phyloP scores from a whole-genome alignment of 768 basidiomycete species.

The Termitomyces sp. region DNA sequence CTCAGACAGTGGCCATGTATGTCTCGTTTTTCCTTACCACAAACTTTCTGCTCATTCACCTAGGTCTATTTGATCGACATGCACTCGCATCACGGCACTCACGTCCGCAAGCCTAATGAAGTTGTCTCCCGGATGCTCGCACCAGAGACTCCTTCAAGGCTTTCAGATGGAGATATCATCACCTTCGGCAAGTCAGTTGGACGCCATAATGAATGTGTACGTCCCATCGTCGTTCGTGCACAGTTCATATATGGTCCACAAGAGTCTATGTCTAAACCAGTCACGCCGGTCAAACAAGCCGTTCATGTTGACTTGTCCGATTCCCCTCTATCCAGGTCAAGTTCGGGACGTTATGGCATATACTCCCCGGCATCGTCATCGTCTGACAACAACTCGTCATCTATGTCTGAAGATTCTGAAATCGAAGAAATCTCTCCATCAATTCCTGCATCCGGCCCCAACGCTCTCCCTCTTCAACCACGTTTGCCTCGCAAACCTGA shows the following conservation, averaged over 20 bases:
- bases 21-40: slow-evolving; percentile 15
- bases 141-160: slow-evolving; percentile 49
- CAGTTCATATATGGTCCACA: slow-evolving; percentile 38
- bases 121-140: slow-evolving; percentile 40
- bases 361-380: slow-evolving; percentile 38
- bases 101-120: slow-evolving; percentile 53
- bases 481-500: slow-evolving; percentile 9
- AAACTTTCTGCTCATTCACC: slow-evolving; percentile 13
- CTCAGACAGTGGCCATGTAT: slow-evolving; percentile 65
- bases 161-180: slow-evolving; percentile 64
- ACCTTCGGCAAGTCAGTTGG: slow-evolving; percentile 79
- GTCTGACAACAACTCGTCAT: slow-evolving; percentile 33
- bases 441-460: slow-evolving; percentile 26
- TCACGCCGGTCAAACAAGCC: slow-evolving; percentile 21
- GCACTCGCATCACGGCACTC: slow-evolving; percentile 73
- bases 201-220: slow-evolving; percentile 52
- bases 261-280: slow-evolving; percentile 18
- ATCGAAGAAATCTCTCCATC: slow-evolving; percentile 35
- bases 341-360: slow-evolving; percentile 63
- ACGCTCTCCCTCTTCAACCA: slow-evolving; percentile 19
- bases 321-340: slow-evolving; percentile 17
- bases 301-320: slow-evolving; percentile 7
- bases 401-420: slow-evolving; percentile 42
- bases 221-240: slow-evolving; percentile 57
- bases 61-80: slow-evolving; percentile 71